Evolutionary conservation across 345 rosid species (phyloP).

Genomic region (Capsella bursapastoris): DNA sequence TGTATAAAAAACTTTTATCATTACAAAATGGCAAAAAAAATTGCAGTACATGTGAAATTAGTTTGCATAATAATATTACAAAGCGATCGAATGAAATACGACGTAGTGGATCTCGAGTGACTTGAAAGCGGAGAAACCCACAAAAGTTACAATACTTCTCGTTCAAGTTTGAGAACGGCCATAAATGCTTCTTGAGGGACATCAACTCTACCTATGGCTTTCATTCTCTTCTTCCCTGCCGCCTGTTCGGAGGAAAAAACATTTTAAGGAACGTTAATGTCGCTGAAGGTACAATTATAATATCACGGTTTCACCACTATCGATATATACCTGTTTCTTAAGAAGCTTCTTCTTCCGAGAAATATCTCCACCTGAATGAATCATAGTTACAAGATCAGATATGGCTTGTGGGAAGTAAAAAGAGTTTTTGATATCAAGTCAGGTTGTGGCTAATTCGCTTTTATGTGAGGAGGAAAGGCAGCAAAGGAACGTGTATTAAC

Average conservation of each 20-base stretch:
- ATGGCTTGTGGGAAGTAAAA: slow-evolving; percentile 2
- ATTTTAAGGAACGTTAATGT: background rate
- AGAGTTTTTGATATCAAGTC: slow-evolving; percentile 2
- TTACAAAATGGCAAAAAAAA: background rate
- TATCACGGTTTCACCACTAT: background rate
- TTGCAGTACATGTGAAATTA: slow-evolving; percentile 7
- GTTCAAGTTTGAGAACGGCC: slow-evolving; percentile 97
- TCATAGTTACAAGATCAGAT: slow-evolving; percentile 29
- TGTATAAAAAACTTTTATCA: background rate
- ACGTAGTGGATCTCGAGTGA: slow-evolving; percentile 22
- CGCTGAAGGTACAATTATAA: background rate
- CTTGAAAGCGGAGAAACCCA: slow-evolving; percentile 9
- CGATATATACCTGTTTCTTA: slow-evolving; percentile 76
- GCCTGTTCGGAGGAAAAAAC: slow-evolving; percentile 54
- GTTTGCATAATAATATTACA: slow-evolving; percentile 22
- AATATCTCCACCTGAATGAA: slow-evolving; percentile 83
- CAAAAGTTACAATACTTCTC: slow-evolving; percentile 66
- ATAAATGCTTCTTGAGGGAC: slow-evolving; percentile 99
- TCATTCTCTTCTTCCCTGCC: slow-evolving; percentile 99
- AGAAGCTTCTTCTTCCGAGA: slow-evolving; percentile 95
- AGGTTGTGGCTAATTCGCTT: slow-evolving; percentile 11
- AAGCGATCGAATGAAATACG: slow-evolving; percentile 3
- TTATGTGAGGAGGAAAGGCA: slow-evolving; percentile 5
- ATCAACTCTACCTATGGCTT: slow-evolving; percentile 94
- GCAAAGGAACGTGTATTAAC: slow-evolving; percentile 50